These are phyloP conservation scores for Penicillium nordicum DNA, from an alignment of 2,329 filamentous ascomycete species.

Conservation along the genomic window DNA sequence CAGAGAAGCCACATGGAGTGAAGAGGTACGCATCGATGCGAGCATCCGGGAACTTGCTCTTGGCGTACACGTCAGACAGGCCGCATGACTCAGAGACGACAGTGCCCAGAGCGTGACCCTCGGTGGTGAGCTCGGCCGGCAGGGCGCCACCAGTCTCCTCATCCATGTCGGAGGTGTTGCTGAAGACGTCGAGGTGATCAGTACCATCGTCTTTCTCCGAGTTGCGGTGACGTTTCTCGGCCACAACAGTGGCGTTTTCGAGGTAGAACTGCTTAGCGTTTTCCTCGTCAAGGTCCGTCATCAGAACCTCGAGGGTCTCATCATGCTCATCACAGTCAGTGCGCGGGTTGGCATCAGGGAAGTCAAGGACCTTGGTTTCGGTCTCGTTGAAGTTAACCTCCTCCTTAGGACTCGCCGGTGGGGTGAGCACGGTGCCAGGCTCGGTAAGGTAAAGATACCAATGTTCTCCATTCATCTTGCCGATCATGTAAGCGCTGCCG, in stretches of 20 bases:
- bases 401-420: constrained; percentile 68
- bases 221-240: constrained; percentile 74
- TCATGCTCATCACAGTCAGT: constrained; percentile 40
- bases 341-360: constrained; percentile 43
- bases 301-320: constrained; percentile 60
- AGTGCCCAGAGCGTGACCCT: constrained; percentile 89
- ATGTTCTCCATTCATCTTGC: constrained; percentile 99
- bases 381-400: constrained; percentile 52
- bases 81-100: constrained; percentile 89
- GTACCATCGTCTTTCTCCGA: constrained; percentile 57
- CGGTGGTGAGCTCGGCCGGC: constrained; percentile 76
- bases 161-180: constrained; percentile 64
- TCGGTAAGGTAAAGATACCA: constrained; percentile 98
- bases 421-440: constrained; percentile 73
- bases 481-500: constrained; percentile 98
- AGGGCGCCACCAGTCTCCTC: constrained; percentile 51
- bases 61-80: constrained; percentile 82
- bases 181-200: constrained; percentile 71
- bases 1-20: constrained; percentile 93
- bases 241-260: constrained; percentile 83
- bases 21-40: constrained; percentile 95
- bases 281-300: constrained; percentile 65
- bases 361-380: constrained; percentile 57
- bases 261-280: constrained; percentile 68
- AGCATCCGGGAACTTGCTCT: constrained; percentile 82